Percentiles rank a stretch among this genome's conserved stretches.
These are phyloP conservation scores for Cyclotella cryptica DNA, from an alignment of 108 stramenopile genomes.

Conservation along the genomic window DNA sequence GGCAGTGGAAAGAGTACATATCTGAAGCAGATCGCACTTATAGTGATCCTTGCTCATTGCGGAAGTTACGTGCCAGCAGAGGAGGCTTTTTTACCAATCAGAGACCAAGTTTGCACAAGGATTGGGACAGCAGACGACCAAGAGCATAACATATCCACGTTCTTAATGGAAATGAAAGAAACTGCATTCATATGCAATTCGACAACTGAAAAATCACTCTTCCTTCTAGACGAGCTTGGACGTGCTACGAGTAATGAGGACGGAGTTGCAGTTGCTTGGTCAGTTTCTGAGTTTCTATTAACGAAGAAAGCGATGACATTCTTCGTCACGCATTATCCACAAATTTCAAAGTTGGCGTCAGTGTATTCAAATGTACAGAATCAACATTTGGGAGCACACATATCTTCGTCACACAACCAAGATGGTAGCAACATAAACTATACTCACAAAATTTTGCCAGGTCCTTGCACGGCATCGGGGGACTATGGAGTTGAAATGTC, in stretches of 20 bases:
- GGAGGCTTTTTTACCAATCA: slow-evolving; percentile 80
- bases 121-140: slow-evolving; percentile 93
- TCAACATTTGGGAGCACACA: slow-evolving; percentile 72
- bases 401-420: slow-evolving; percentile 36
- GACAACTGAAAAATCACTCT: slow-evolving; percentile 79
- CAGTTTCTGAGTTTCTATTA: slow-evolving; percentile 81
- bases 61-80: slow-evolving; percentile 95
- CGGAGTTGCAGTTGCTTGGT: slow-evolving; percentile 91
- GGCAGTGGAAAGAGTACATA: slow-evolving; percentile 89
- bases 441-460: slow-evolving; percentile 77
- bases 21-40: slow-evolving; percentile 90
- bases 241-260: slow-evolving; percentile 96
- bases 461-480: slow-evolving; percentile 67
- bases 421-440: slow-evolving; percentile 66
- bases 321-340: slow-evolving; percentile 92
- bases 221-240: slow-evolving; percentile 95
- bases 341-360: slow-evolving; percentile 68
- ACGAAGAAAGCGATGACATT: slow-evolving; percentile 82
- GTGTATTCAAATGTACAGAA: slow-evolving; percentile 83
- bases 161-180: slow-evolving; percentile 96
- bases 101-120: slow-evolving; percentile 82
- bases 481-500: slow-evolving; percentile 92
- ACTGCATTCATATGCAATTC: slow-evolving; percentile 88
- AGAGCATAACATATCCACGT: slow-evolving; percentile 93
- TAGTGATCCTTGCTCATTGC: slow-evolving; percentile 91